Percentiles rank a stretch among this genome's conserved stretches.
Conservation (phyloP, 441 rosid genomes). For the Omphalea diandra region DNA sequence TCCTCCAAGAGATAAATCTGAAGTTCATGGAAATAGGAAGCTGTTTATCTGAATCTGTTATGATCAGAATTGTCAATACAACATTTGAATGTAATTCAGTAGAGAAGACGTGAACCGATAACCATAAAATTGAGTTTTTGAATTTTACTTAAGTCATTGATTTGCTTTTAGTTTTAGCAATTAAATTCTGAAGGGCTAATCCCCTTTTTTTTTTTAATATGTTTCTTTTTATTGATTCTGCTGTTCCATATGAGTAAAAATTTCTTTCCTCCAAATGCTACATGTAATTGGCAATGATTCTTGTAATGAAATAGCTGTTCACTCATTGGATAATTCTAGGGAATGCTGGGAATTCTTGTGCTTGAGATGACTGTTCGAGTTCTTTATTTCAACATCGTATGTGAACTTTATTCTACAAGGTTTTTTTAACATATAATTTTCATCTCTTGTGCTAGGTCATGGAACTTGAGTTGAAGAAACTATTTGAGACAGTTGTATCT, state of each 20-base stretch:
- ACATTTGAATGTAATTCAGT: no score
- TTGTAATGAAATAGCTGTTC: neutral
- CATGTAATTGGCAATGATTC: neutral
- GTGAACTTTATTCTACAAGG: neutral
- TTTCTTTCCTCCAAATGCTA: neutral
- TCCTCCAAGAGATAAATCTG: no score
- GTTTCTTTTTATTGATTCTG: neutral
- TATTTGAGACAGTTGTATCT: constrained; percentile 49
- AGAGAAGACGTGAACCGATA: neutral
- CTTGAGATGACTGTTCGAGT: neutral
- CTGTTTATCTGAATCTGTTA: neutral
- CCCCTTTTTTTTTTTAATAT: neutral
- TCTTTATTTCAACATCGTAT: neutral
- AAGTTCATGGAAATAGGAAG: no score
- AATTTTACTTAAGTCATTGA: constrained; percentile 1
- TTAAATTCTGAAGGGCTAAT: neutral
- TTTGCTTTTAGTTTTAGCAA: neutral
- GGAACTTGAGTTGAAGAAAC: constrained; percentile 71
- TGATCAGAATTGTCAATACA: neutral
- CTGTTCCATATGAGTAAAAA: neutral
- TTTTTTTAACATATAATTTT: neutral
- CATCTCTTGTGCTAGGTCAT: constrained; percentile 40
- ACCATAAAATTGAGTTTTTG: neutral
- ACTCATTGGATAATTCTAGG: neutral
- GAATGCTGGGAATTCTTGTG: neutral